Conservation (phyloP, 306 rosid species). For the Citrullus colocynthis region DNA sequence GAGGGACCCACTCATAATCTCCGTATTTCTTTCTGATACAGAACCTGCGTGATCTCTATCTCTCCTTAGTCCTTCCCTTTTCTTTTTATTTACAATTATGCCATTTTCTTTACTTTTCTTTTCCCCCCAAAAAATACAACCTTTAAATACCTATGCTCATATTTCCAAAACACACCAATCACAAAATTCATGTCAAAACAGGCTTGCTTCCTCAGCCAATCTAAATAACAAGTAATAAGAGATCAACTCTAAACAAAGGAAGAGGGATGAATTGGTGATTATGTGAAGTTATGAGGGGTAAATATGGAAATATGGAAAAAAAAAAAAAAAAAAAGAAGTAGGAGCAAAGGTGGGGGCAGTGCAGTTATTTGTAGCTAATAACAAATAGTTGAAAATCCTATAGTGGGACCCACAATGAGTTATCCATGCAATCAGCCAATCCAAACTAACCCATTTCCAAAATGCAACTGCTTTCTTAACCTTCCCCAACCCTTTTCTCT, state of each 20-base stretch:
- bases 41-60: slow-evolving; percentile 3
- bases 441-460: slow-evolving; percentile 19
- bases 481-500: not conserved
- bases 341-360: not conserved
- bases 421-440: slow-evolving; percentile 25
- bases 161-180: no score
- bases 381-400: not conserved
- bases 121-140: no score
- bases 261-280: not conserved
- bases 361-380: not conserved
- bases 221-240: no score
- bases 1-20: slow-evolving; percentile 23
- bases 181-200: no score
- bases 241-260: no score
- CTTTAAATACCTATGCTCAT: no score
- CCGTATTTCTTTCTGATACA: slow-evolving; percentile 2
- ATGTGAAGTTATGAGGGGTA: not conserved
- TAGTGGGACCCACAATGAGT: slow-evolving; percentile 13
- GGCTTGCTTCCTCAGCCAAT: no score
- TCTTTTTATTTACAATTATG: not conserved
- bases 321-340: not conserved
- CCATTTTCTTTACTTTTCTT: not conserved
- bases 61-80: not conserved
- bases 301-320: not conserved
- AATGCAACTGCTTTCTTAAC: not conserved